phyloP scores from a whole-genome alignment of 164 flowering plant genomes.

The Berberis thunbergii region DNA sequence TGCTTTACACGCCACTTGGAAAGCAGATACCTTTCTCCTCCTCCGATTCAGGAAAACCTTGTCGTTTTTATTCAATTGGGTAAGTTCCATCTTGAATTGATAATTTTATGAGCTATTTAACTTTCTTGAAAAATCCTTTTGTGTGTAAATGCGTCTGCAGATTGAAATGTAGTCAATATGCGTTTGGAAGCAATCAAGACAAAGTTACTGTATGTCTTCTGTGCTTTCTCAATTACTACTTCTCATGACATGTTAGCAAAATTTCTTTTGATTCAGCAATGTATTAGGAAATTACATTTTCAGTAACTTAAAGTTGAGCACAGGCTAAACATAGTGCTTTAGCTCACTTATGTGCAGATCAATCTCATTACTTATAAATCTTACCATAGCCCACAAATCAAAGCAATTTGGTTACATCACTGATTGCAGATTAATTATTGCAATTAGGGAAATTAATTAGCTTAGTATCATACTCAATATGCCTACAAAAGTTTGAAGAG shows the following conservation, averaged over 20 bases:
- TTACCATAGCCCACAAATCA: too few species aligned
- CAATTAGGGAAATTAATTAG: too few species aligned
- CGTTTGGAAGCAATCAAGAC: conserved; percentile 5
- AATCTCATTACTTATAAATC: too few species aligned
- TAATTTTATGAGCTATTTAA: background rate
- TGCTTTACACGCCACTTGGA: conserved; percentile 11
- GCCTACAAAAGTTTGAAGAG: too few species aligned
- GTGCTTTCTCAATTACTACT: background rate
- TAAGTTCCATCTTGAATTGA: conserved; percentile 7
- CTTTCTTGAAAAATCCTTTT: background rate
- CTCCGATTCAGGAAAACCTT: background rate
- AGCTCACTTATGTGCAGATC: too few species aligned
- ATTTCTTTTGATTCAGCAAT: background rate
- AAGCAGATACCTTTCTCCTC: conserved; percentile 3
- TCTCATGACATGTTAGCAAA: background rate
- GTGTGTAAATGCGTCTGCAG: conserved; percentile 12
- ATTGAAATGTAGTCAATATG: conserved; percentile 22
- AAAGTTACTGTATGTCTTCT: conserved; percentile 24
- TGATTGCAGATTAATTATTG: too few species aligned
- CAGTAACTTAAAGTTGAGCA: too few species aligned
- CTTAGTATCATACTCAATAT: too few species aligned
- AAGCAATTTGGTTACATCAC: too few species aligned
- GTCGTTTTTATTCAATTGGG: conserved; percentile 1
- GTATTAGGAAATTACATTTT: too few species aligned
- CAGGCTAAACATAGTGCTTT: too few species aligned